Percentiles rank a stretch among this genome's conserved stretches.
phyloP scores from a whole-genome alignment of 768 basidiomycete species.

The Pisolithus orientalis region DNA sequence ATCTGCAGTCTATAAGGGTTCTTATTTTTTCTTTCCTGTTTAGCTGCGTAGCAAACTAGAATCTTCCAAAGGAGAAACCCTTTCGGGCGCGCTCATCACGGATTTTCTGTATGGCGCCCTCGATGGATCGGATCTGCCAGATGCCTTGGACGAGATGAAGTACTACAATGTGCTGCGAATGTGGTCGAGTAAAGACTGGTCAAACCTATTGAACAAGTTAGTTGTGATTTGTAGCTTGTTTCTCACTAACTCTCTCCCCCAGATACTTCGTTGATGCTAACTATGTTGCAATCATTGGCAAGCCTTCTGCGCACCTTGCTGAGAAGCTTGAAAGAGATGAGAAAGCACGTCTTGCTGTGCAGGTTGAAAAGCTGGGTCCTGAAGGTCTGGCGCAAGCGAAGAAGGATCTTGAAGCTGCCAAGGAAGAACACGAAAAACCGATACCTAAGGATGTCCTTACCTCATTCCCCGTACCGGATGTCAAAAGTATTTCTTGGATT shows the following conservation, averaged over 20 bases:
- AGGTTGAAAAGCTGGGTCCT: conserved; percentile 65
- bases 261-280: conserved; percentile 79
- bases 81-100: conserved; percentile 65
- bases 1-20: not conserved
- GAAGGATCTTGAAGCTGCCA: conserved; percentile 69
- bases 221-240: conserved; percentile 12
- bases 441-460: conserved; percentile 80
- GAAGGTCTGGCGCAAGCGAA: conserved; percentile 72
- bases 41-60: conserved; percentile 82
- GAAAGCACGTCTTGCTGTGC: conserved; percentile 65
- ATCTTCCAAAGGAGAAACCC: conserved; percentile 74
- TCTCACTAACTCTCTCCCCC: conserved; percentile 7
- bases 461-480: conserved; percentile 85
- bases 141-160: conserved; percentile 72
- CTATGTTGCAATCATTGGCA: conserved; percentile 74
- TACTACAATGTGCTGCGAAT: conserved; percentile 58
- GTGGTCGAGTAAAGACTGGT: conserved; percentile 79
- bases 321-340: conserved; percentile 78
- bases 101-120: conserved; percentile 84
- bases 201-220: conserved; percentile 66
- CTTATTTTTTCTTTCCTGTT: conserved; percentile 3
- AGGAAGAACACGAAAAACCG: conserved; percentile 75
- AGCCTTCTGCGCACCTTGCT: conserved; percentile 80
- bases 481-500: conserved; percentile 90
- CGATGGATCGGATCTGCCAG: conserved; percentile 73